Conservation (phyloP, 495 filamentous ascomycete genomes). For the Xylaria venustula region DNA sequence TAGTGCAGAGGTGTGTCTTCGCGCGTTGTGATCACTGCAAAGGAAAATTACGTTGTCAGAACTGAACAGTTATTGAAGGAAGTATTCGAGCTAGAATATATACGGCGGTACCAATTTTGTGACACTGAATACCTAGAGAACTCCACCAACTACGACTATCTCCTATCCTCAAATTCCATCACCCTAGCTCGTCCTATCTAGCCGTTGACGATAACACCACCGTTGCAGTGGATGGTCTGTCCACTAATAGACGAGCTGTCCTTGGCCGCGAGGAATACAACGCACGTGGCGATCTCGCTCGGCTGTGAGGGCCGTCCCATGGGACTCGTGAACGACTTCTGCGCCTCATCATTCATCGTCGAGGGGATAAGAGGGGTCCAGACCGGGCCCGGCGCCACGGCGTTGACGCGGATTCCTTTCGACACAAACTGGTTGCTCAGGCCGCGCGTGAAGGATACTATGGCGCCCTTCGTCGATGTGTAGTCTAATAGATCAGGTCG, state of each 20-base stretch:
- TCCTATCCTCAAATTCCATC: background rate
- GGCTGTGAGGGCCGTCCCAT: slow-evolving; percentile 80
- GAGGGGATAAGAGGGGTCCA: slow-evolving; percentile 83
- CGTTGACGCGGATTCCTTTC: slow-evolving; percentile 79
- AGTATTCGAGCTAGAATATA: too few species aligned
- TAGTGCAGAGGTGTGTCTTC: too few species aligned
- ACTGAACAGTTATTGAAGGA: too few species aligned
- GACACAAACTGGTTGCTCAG: slow-evolving; percentile 71
- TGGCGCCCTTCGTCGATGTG: slow-evolving; percentile 79
- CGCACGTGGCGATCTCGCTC: slow-evolving; percentile 76
- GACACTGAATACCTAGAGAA: too few species aligned
- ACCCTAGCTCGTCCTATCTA: slow-evolving; percentile 26
- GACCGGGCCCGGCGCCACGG: slow-evolving; percentile 75
- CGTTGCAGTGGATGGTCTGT: slow-evolving; percentile 67
- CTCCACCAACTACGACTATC: too few species aligned
- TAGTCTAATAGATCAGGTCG: slow-evolving; percentile 84
- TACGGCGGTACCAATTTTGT: too few species aligned
- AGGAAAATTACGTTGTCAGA: too few species aligned
- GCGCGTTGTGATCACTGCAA: too few species aligned
- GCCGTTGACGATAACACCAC: slow-evolving; percentile 61
- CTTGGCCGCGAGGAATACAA: slow-evolving; percentile 77
- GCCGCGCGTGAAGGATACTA: slow-evolving; percentile 76
- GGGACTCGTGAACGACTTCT: slow-evolving; percentile 72
- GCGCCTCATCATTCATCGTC: slow-evolving; percentile 69
- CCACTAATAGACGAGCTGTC: slow-evolving; percentile 69